Evolutionary conservation across 768 basidiomycete genomes (phyloP), one percentile per base, ranked within the genome.

Genomic region (Kwoniella newhampshirensis): DNA sequence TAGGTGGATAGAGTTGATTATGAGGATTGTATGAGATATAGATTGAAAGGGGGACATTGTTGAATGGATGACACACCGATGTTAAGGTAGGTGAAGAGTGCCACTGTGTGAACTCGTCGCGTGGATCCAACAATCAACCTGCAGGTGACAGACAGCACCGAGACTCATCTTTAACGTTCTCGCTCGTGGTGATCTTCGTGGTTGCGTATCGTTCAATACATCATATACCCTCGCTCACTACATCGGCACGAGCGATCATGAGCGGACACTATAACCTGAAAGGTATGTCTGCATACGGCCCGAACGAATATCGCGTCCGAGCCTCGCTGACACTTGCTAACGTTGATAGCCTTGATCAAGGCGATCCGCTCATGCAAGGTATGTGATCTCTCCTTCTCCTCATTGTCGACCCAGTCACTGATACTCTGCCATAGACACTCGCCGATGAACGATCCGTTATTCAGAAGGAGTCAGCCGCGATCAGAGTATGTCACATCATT

Each of bases 331-430:
- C 21, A 15, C 18, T 12, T 50, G 30, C 26, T 54, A 23, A 43
- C 28, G 11, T 18, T 30, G 56, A 28, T 60, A 93, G 93, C 93
- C 68, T 82, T 98, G 67, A 97, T 98, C 81, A 98, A 98, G 84
- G 92, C 91, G 55, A 94, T 98, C 78, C 84, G 96, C 61, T 84
- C 91, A 60, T 96, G 91, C 85, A 99, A 99, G 86, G 92, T 88
- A 57, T 37, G 75, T 58, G 57, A 11, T 15, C 20, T 4, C 20
- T n/a, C 17, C 28, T 5, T 25, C 45, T 43, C 30, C 54, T 52
- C 37, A 23, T 27, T 15, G 3, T 18, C 26, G 53, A 41, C 21
- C 45, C 3, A 42, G 36, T 8, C 18, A 32, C 40, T 51, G 23
- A 27, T 23, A 37, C 18, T 27, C 51, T 57, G 60, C 61, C 42